These are phyloP conservation scores for Cutaneotrichosporon arboriforme DNA, from an alignment of 1,284 basidiomycete genomes.

Conservation along the genomic window DNA sequence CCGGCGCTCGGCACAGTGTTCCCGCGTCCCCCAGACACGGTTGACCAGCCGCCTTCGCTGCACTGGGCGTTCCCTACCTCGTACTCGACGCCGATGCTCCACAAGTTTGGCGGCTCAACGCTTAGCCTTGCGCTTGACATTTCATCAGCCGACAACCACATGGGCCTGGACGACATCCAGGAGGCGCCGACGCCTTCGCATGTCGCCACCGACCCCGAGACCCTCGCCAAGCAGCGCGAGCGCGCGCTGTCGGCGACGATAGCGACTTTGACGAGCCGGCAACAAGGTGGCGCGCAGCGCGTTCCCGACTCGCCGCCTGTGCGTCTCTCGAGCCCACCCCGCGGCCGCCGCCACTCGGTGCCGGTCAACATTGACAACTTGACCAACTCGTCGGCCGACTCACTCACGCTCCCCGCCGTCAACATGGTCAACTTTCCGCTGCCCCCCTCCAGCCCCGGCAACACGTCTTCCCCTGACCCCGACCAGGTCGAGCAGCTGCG, in stretches of 20 bases:
- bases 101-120: conserved; percentile 22
- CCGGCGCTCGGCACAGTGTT: conserved; percentile 18
- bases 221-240: conserved; percentile 1
- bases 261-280: background rate
- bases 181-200: conserved; percentile 4
- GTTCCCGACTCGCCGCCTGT: background rate
- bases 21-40: conserved; percentile 18
- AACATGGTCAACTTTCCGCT: conserved; percentile 19
- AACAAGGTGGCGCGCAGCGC: background rate
- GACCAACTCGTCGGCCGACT: conserved; percentile 16
- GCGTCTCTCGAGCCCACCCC: background rate
- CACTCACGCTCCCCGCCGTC: conserved; percentile 6
- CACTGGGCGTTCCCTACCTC: conserved; percentile 23
- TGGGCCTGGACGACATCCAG: conserved; percentile 8
- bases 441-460: conserved; percentile 19
- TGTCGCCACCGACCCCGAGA: background rate
- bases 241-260: conserved; percentile 11
- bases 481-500: conserved; percentile 22
- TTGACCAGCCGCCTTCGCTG: conserved; percentile 17
- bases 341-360: conserved; percentile 5
- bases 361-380: conserved; percentile 21
- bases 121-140: conserved; percentile 18
- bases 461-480: conserved; percentile 15
- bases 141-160: conserved; percentile 3
- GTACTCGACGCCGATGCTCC: conserved; percentile 19